Base-by-base conservation (phyloP, 2,329 filamentous ascomycete genomes). In the Macroventuria anomochaeta region DNA sequence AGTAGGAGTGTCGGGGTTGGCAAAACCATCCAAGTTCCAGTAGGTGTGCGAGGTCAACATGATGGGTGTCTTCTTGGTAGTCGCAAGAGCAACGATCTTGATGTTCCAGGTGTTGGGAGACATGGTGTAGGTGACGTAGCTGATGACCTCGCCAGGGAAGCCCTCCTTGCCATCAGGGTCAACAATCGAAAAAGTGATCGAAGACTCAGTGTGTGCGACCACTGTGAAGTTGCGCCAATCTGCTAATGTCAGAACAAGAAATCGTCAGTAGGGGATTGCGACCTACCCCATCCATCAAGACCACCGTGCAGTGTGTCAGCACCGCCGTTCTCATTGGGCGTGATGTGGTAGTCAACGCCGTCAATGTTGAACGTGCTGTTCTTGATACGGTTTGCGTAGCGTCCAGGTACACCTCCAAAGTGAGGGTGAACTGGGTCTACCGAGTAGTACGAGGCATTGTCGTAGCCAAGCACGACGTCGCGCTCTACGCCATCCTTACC, bases 21-120 rank as follows among this genome's bases (percentile, higher is more conserved):
- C 81, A 66, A 89, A 93, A 28, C 87, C 90, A 67, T 93, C 89
- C 37, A 93, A 79, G 72, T 93, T 93, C 90, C 89, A 93, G 80
- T 93, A 93, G 7, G 84, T 85, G 73, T 88, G 86, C 36, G 85
- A 85, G 69, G 83, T 89, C 53, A 93, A 81, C 89, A 93, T 93
- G 72, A 93, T 91, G 41, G 90, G 90, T 5, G 90, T 93, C 77
- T 86, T 88, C 76, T 89, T 85, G 25, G 87, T 90, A 7, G 87
- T 86, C 3, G 89, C 79, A 49, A 88, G 73, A 33, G 89, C 89
- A 12, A 86, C 77, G 80, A 93, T 91, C 75, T 85, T 87, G 64
- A 91, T 80, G 67, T 89, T 81, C 88, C 89, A 92, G 40, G 85
- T 83, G 70, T 82, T 79, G 23, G 85, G 83, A 3, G 79, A 80